Percentiles rank a stretch among this genome's conserved stretches.
phyloP scores from a whole-genome alignment of 176 grass and related monocot genomes.

The Triticum turgidum region DNA sequence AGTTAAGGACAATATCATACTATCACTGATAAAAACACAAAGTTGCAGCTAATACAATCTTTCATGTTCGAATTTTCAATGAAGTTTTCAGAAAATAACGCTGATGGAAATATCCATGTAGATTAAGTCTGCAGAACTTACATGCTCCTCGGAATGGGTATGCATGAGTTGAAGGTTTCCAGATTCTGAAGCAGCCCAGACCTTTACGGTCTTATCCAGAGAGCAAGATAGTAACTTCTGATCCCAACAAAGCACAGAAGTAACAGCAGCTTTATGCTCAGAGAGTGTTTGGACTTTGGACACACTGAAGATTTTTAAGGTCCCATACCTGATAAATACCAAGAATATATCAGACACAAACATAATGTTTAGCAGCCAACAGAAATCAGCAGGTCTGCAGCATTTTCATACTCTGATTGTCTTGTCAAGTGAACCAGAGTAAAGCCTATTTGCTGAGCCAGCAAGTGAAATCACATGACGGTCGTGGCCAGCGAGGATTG shows the following conservation, averaged over 20 bases:
- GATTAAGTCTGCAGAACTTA: constrained; percentile 12
- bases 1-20: neutral
- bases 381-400: neutral
- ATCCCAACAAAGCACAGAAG: constrained; percentile 58
- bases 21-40: neutral
- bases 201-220: constrained; percentile 54
- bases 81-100: neutral
- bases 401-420: constrained; percentile 32
- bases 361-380: neutral
- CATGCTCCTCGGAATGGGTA: constrained; percentile 55
- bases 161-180: constrained; percentile 46
- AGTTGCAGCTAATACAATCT: neutral
- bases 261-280: constrained; percentile 60
- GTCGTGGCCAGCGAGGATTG: constrained; percentile 23
- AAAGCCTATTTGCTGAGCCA: constrained; percentile 30
- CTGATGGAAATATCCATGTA: neutral
- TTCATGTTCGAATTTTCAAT: neutral
- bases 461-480: constrained; percentile 38
- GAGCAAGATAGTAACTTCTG: constrained; percentile 66
- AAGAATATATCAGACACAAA: constrained; percentile 2
- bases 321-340: constrained; percentile 55
- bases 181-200: constrained; percentile 47
- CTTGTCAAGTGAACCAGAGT: constrained; percentile 49
- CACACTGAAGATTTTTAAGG: constrained; percentile 42
- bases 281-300: constrained; percentile 56